These are phyloP conservation scores for Heliocybe sulcata DNA, from an alignment of 1,284 basidiomycete genomes.

Conservation along the genomic window DNA sequence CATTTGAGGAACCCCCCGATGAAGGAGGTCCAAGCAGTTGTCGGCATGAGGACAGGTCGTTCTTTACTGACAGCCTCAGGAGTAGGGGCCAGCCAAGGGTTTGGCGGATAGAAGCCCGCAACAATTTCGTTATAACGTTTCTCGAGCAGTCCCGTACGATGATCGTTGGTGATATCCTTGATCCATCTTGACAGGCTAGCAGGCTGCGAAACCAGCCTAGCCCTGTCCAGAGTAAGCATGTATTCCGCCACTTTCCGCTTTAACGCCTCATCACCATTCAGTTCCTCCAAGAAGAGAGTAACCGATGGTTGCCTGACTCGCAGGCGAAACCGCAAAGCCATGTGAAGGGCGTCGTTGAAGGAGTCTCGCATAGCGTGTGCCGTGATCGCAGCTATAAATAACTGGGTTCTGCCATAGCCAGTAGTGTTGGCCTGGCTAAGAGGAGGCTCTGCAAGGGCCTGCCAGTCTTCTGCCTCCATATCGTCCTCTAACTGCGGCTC, in stretches of 20 bases:
- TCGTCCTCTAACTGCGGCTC: conserved; percentile 4
- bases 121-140: conserved; percentile 41
- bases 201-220: conserved; percentile 42
- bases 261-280: conserved; percentile 26
- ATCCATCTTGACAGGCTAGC: conserved; percentile 42
- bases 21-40: conserved; percentile 54
- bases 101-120: conserved; percentile 38
- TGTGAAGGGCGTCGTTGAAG: conserved; percentile 44
- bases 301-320: conserved; percentile 24
- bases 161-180: conserved; percentile 29
- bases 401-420: neutral
- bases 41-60: conserved; percentile 42
- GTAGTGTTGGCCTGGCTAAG: conserved; percentile 21
- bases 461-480: conserved; percentile 9
- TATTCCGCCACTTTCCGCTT: conserved; percentile 33
- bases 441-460: conserved; percentile 12
- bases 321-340: conserved; percentile 29
- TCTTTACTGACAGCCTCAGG: conserved; percentile 23
- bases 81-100: conserved; percentile 38
- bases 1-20: conserved; percentile 51
- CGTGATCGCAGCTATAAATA: conserved; percentile 43
- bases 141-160: conserved; percentile 26
- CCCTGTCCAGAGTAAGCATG: conserved; percentile 37
- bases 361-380: conserved; percentile 50
- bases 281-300: conserved; percentile 17